These are phyloP conservation scores for Cetraspora pellucida DNA, from an alignment of 192 early-diverging fungal species.

Conservation along the genomic window DNA sequence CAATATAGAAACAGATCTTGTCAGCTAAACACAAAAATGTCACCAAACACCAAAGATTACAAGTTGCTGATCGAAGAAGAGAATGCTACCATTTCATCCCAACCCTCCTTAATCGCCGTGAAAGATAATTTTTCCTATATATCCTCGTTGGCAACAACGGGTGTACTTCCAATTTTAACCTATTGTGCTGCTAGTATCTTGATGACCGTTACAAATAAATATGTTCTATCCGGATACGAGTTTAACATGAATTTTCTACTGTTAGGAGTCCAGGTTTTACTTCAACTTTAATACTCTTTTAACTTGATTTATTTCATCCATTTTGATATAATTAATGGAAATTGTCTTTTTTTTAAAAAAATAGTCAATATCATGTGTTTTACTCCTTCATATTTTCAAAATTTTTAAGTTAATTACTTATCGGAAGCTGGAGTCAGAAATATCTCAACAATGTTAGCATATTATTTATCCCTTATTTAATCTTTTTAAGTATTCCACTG, in stretches of 20 bases:
- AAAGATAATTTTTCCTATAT: background rate
- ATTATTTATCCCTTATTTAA: background rate
- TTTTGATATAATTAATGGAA: background rate
- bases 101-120: too few relatives aligned
- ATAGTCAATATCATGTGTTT: conserved; percentile 10
- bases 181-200: conserved; percentile 89
- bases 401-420: conserved; percentile 11
- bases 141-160: conserved; percentile 1
- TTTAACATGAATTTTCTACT: conserved; percentile 87
- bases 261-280: conserved; percentile 67
- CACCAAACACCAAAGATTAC: too few relatives aligned
- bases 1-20: too few relatives aligned
- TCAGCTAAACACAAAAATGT: too few relatives aligned
- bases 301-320: background rate
- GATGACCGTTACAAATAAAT: conserved; percentile 90
- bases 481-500: background rate
- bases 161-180: conserved; percentile 70
- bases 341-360: background rate
- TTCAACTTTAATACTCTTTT: background rate
- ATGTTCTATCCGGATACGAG: conserved; percentile 78
- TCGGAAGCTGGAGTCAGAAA: background rate
- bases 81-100: too few relatives aligned
- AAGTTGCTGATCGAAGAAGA: too few relatives aligned
- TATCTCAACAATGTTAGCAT: conserved; percentile 17
- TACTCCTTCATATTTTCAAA: conserved; percentile 16